phyloP scores from a whole-genome alignment of 805 yeast species.

The Pichia nanzhaoensis region DNA sequence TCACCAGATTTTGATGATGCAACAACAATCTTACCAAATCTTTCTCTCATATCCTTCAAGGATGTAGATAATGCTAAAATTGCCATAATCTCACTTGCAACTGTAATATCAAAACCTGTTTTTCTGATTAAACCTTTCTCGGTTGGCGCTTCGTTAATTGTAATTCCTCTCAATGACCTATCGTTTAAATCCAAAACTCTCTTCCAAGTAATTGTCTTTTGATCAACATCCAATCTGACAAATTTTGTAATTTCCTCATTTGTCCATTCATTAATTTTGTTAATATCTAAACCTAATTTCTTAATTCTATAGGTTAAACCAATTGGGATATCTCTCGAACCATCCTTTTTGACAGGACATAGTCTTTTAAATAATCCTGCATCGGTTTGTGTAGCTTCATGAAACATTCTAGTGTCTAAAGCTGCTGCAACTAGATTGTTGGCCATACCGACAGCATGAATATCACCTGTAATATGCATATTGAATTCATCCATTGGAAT shows the following conservation, averaged over 20 bases:
- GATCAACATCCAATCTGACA: constrained; percentile 84
- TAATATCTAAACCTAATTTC: constrained; percentile 75
- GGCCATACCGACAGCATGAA: constrained; percentile 93
- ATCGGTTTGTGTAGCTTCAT: constrained; percentile 77
- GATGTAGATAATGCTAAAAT: constrained; percentile 78
- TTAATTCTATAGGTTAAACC: constrained; percentile 71
- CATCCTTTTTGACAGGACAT: constrained; percentile 75
- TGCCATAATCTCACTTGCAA: constrained; percentile 96
- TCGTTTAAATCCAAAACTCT: constrained; percentile 95
- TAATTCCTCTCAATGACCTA: constrained; percentile 80
- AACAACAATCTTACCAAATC: constrained; percentile 86
- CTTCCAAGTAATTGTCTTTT: constrained; percentile 82
- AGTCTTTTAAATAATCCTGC: constrained; percentile 75
- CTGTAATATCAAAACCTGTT: constrained; percentile 94
- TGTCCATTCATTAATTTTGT: constrained; percentile 75
- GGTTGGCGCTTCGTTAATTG: constrained; percentile 87
- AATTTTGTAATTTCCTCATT: constrained; percentile 67
- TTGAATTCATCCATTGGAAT: constrained; percentile 99
- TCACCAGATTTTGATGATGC: constrained; percentile 69
- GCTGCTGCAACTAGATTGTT: constrained; percentile 94
- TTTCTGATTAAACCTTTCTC: constrained; percentile 82
- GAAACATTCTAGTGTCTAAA: constrained; percentile 94
- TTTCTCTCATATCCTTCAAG: constrained; percentile 74
- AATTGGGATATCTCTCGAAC: constrained; percentile 67
- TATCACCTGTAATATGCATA: constrained; percentile 96